Evolutionary conservation across 176 grass and related monocot genomes (phyloP), one percentile per base, ranked within the genome.

Genomic region (Raddia distichophylla): DNA sequence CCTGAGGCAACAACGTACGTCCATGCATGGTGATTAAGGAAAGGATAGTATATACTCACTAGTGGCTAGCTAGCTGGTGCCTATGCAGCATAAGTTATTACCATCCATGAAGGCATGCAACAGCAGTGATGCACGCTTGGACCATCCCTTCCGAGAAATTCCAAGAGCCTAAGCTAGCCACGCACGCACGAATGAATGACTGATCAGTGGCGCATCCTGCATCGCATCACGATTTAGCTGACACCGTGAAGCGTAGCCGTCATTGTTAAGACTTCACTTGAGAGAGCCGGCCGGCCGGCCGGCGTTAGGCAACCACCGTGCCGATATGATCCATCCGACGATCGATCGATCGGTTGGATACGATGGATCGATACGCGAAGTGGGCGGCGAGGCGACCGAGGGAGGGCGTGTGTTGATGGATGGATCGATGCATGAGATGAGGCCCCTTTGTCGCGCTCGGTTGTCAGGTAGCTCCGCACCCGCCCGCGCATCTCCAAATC

Each of bases 401-500:
- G 77, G n/a, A 60, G 77, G 32, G 42, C 70, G 69, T 86, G 84
- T 68, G 27, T 27, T 27, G 76, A 86, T 86, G 50, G 84, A 54
- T 85, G 11, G 67, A 72, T 77, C 49, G 74, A 27, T 88, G 69
- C 27, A 27, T 27, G 27, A 27, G 27, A 27, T 27, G 27, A 27
- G 34, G 55, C 67, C 17, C 77, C 3, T 65, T 74, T 58, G 54
- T 74, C 37, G n/a, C 10, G 59, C 50, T 51, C n/a, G 40, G n/a
- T 88, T 88, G 86, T 50, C 80, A 59, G 42, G 60, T 79, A 43
- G 71, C 82, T 85, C 20, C 14, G 9, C 65, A 57, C 16, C 57
- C 60, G 80, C 51, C 54, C 44, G 68, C 5, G 61, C 85, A 18
- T 77, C 86, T 77, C 86, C 75, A 79, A 84, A 74, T 84, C 75